Evolutionary conservation across 2,329 filamentous ascomycete species (phyloP).

Genomic region (Neofusicoccum sp.): DNA sequence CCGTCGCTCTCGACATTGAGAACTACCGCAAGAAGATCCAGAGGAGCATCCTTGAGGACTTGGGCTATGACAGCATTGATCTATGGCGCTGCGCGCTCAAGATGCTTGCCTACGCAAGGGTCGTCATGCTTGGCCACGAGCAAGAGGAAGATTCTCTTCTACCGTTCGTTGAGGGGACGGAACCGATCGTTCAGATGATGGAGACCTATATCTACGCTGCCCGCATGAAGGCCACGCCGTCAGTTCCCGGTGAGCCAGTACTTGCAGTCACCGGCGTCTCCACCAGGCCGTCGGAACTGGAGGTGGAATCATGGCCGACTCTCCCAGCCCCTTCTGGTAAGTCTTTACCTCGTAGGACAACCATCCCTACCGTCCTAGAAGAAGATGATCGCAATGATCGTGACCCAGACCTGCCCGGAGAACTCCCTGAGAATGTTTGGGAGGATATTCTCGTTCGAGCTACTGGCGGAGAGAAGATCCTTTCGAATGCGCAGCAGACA

Average conservation of each 20-base stretch:
- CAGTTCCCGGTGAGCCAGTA: not conserved
- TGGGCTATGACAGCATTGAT: constrained; percentile 32
- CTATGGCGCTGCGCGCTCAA: constrained; percentile 39
- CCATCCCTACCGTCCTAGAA: not conserved
- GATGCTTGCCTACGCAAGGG: constrained; percentile 31
- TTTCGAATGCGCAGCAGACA: constrained; percentile 33
- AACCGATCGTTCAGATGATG: constrained; percentile 15
- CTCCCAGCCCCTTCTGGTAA: not conserved
- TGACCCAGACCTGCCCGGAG: constrained; percentile 24
- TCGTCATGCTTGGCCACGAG: constrained; percentile 23
- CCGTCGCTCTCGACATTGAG: constrained; percentile 8
- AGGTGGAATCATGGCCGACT: not conserved
- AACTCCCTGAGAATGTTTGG: constrained; percentile 34
- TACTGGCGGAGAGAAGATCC: constrained; percentile 25
- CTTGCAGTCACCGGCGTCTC: not conserved
- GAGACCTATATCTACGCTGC: not conserved
- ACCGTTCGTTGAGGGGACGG: not conserved
- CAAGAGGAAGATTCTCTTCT: constrained; percentile 3
- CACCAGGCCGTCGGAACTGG: not conserved
- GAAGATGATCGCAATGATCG: constrained; percentile 16
- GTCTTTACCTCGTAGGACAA: not conserved
- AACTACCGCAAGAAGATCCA: constrained; percentile 39
- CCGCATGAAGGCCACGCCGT: not conserved
- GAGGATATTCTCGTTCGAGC: constrained; percentile 29
- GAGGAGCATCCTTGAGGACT: constrained; percentile 36